phyloP scores from a whole-genome alignment of 1,284 basidiomycete genomes.

The Cystobasidium slooffiae region DNA sequence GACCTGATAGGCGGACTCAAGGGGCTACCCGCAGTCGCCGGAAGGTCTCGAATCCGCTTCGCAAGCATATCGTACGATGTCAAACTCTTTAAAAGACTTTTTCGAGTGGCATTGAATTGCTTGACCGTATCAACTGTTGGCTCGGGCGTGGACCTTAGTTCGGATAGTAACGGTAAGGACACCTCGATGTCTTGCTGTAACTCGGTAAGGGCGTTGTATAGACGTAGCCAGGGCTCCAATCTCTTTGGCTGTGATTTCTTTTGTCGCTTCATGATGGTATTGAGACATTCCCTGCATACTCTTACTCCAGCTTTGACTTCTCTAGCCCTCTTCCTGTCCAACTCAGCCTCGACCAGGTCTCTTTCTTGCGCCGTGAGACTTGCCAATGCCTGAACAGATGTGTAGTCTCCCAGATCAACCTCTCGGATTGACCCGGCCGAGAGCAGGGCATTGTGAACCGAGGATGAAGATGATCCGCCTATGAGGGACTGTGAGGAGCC shows the following conservation, averaged over 20 bases:
- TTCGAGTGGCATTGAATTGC: slow-evolving; percentile 46
- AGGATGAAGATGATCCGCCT: slow-evolving; percentile 56
- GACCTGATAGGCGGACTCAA: slow-evolving; percentile 61
- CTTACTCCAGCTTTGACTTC: slow-evolving; percentile 53
- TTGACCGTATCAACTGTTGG: slow-evolving; percentile 34
- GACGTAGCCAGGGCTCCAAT: slow-evolving; percentile 57
- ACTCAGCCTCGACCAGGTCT: slow-evolving; percentile 46
- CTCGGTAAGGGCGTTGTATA: slow-evolving; percentile 64
- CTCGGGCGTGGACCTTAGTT: slow-evolving; percentile 61
- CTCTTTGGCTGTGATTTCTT: slow-evolving; percentile 26
- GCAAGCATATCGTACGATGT: slow-evolving; percentile 77
- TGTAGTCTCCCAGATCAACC: slow-evolving; percentile 39
- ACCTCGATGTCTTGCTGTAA: slow-evolving; percentile 79
- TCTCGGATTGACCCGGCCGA: slow-evolving; percentile 24
- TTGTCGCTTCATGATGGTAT: slow-evolving; percentile 48
- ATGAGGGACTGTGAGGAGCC: slow-evolving; percentile 49
- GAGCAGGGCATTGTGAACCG: slow-evolving; percentile 12
- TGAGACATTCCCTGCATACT: slow-evolving; percentile 54
- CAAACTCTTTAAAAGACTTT: slow-evolving; percentile 52
- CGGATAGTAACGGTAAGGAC: slow-evolving; percentile 71
- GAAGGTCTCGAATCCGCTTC: slow-evolving; percentile 77
- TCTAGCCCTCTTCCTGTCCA: slow-evolving; percentile 47
- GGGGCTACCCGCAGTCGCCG: slow-evolving; percentile 57
- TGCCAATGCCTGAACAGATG: background rate
- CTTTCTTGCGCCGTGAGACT: slow-evolving; percentile 8